Evolutionary conservation across 176 grass and related monocot genomes (phyloP).

Genomic region (Dendrocalamus sinicus): DNA sequence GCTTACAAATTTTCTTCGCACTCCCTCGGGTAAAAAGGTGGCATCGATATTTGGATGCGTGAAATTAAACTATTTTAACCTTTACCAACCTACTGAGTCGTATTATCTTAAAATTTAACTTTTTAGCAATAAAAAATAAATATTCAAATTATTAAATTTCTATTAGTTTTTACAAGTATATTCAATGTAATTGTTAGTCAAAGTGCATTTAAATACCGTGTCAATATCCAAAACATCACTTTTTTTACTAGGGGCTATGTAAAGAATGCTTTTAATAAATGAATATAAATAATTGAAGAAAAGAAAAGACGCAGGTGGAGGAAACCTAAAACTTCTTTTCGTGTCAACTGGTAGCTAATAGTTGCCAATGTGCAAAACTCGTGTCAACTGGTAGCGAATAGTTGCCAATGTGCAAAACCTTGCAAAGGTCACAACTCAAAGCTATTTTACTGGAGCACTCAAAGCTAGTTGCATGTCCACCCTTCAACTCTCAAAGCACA

Average conservation of each 20-base stretch:
- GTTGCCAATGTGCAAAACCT: neutral
- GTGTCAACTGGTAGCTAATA: neutral
- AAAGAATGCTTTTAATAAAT: neutral
- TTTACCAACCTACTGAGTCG: neutral
- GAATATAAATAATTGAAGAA: neutral
- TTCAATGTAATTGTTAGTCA: neutral
- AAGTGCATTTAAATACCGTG: neutral
- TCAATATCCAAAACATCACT: neutral
- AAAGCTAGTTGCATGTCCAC: slow-evolving; percentile 14
- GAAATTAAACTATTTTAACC: neutral
- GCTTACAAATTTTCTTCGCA: neutral
- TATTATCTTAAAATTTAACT: neutral
- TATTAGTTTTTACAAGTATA: neutral
- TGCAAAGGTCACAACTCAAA: neutral
- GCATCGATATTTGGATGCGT: neutral
- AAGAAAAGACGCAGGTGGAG: neutral
- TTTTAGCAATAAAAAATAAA: neutral
- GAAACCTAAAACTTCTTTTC: neutral
- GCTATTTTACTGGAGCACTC: neutral
- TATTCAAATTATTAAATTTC: neutral
- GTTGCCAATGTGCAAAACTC: neutral
- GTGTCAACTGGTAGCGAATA: neutral
- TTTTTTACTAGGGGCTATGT: neutral
- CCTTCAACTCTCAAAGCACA: slow-evolving; percentile 2
- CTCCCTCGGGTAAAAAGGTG: neutral